Percentiles rank a stretch among this genome's conserved stretches.
Evolutionary conservation across 2,329 filamentous ascomycete genomes (phyloP).

Genomic region (Aureobasidium sp.): DNA sequence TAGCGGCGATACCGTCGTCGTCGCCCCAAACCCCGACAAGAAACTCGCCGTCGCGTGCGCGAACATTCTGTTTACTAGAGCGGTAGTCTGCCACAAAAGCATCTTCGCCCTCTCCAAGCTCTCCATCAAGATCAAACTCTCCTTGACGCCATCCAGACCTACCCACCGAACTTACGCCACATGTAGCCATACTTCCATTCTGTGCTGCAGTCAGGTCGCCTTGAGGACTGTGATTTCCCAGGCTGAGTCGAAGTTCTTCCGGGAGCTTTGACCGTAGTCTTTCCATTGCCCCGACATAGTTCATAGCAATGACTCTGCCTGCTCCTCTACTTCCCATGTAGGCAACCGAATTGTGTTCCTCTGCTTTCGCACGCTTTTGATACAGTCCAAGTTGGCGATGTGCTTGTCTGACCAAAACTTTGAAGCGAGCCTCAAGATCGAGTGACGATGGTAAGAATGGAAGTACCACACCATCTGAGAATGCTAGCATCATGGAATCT

Average conservation of each 20-base stretch:
- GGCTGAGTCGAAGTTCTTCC: conserved; percentile 17
- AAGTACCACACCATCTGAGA: conserved; percentile 38
- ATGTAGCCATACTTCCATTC: conserved; percentile 31
- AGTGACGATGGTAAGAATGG: conserved; percentile 32
- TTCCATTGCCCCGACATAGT: conserved; percentile 35
- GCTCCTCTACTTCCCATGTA: conserved; percentile 31
- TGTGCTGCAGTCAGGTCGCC: conserved; percentile 27
- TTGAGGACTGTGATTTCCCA: conserved; percentile 27
- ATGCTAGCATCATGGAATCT: conserved; percentile 40
- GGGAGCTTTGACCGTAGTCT: conserved; percentile 30
- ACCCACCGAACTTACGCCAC: conserved; percentile 37
- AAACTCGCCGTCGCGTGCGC: conserved; percentile 39
- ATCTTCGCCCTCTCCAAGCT: conserved; percentile 17
- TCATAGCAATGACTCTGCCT: conserved; percentile 33
- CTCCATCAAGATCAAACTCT: conserved; percentile 20
- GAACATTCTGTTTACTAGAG: conserved; percentile 30
- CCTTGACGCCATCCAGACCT: conserved; percentile 26
- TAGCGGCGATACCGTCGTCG: conserved; percentile 30
- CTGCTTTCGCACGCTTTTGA: conserved; percentile 32
- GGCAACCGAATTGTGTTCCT: conserved; percentile 15
- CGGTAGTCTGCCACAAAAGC: conserved; percentile 35
- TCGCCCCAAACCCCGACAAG: conserved; percentile 33
- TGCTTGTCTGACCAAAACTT: conserved; percentile 31
- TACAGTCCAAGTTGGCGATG: conserved; percentile 36
- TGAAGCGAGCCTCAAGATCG: conserved; percentile 30